Percentiles rank a stretch among this genome's conserved stretches.
These are phyloP conservation scores for Turnera subulata DNA, from an alignment of 345 rosid species.

Conservation along the genomic window DNA sequence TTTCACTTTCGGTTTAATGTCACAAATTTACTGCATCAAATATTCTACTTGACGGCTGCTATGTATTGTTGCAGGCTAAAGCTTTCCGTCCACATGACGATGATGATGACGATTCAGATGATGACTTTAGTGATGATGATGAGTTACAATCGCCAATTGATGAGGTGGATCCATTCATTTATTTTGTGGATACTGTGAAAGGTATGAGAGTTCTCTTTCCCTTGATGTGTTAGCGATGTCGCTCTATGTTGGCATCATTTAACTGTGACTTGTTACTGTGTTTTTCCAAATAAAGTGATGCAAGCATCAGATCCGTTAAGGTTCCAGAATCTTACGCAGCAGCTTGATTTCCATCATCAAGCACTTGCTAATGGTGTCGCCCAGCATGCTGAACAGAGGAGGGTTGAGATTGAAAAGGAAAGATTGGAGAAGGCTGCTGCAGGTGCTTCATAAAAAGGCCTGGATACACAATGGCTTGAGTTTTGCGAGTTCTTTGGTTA, in stretches of 20 bases:
- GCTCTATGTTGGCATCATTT: not conserved
- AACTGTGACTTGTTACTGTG: not conserved
- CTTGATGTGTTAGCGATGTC: not conserved
- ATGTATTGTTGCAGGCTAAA: conserved; percentile 46
- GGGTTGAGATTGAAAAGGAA: conserved; percentile 88
- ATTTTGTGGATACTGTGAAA: conserved; percentile 83
- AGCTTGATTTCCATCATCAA: conserved; percentile 77
- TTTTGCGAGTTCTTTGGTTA: conserved; percentile 19
- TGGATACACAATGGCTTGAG: not conserved
- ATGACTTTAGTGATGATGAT: conserved; percentile 89
- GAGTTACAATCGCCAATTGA: conserved; percentile 94
- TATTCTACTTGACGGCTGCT: not conserved
- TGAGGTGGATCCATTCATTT: conserved; percentile 93
- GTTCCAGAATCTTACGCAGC: conserved; percentile 78
- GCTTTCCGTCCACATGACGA: conserved; percentile 64
- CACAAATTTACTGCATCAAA: no score
- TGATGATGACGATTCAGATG: conserved; percentile 75
- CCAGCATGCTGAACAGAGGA: conserved; percentile 91
- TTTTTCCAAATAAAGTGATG: conserved; percentile 43
- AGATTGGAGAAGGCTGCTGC: conserved; percentile 62
- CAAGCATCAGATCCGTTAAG: conserved; percentile 73
- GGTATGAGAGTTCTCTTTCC: conserved; percentile 33
- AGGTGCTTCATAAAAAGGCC: conserved; percentile 32
- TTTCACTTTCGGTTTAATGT: no score
- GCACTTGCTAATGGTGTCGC: conserved; percentile 88